phyloP scores from a whole-genome alignment of 164 flowering plant genomes.

The Stephania japonica region DNA sequence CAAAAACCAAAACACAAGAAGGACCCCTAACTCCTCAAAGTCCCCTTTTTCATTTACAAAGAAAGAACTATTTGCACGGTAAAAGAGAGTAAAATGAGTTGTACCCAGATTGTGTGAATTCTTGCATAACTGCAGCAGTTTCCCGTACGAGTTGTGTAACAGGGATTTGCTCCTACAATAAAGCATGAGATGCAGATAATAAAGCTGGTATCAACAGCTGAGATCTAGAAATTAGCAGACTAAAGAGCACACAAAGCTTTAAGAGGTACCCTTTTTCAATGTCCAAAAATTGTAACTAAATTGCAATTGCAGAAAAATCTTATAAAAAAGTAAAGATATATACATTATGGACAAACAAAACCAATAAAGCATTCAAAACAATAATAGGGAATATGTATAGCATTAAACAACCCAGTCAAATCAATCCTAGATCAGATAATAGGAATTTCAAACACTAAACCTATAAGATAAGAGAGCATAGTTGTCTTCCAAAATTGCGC shows the following conservation, averaged over 20 bases:
- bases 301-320: neutral
- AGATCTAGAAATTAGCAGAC: neutral
- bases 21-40: neutral
- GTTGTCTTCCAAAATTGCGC: neutral
- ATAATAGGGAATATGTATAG: neutral
- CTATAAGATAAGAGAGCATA: neutral
- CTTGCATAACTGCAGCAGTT: constrained; percentile 98
- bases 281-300: neutral
- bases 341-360: neutral
- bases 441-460: neutral
- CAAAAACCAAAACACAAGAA: neutral
- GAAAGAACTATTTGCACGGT: neutral
- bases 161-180: constrained; percentile 74
- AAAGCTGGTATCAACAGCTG: neutral
- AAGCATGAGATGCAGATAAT: neutral
- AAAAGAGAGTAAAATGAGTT: neutral
- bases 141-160: constrained; percentile 95
- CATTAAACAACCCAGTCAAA: neutral
- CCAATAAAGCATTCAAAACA: neutral
- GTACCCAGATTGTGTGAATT: constrained; percentile 98
- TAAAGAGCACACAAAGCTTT: neutral
- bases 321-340: neutral
- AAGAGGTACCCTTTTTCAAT: neutral
- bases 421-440: neutral
- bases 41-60: neutral